phyloP scores from a whole-genome alignment of 257 asterid genomes.

The Solanum chmielewskii region DNA sequence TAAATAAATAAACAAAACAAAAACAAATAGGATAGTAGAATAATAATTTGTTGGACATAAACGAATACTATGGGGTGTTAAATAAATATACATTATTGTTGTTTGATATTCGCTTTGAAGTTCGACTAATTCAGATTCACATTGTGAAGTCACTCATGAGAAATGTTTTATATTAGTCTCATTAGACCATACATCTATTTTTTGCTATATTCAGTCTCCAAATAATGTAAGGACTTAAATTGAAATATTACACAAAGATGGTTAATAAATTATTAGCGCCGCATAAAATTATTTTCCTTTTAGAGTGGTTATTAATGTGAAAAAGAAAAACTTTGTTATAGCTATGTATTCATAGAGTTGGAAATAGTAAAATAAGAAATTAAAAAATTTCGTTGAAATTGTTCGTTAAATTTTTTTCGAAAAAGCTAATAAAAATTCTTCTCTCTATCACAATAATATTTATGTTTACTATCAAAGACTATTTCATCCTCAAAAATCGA shows the following conservation, averaged over 20 bases:
- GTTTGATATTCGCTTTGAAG: neutral
- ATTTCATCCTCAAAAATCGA: neutral
- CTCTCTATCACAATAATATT: neutral
- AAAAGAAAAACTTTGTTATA: neutral
- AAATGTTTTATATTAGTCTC: neutral
- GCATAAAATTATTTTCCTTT: neutral
- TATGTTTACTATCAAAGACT: neutral
- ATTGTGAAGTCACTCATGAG: neutral
- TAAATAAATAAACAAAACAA: neutral
- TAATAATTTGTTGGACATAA: neutral
- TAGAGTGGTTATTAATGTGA: no score
- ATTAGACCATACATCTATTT: neutral
- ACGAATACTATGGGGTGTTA: neutral
- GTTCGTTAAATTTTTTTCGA: accelerated
- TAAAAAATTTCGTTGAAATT: no score
- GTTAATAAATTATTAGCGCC: neutral
- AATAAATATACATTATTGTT: neutral
- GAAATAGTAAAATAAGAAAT: no score
- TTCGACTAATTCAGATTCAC: neutral
- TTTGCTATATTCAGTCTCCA: neutral
- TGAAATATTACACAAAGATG: neutral
- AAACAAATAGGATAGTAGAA: neutral
- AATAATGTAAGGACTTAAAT: neutral
- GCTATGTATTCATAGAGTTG: neutral
- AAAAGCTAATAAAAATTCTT: neutral